Evolutionary conservation across 2,329 filamentous ascomycete genomes (phyloP), one percentile per base, ranked within the genome.

Genomic region (Westerdykella ornata): DNA sequence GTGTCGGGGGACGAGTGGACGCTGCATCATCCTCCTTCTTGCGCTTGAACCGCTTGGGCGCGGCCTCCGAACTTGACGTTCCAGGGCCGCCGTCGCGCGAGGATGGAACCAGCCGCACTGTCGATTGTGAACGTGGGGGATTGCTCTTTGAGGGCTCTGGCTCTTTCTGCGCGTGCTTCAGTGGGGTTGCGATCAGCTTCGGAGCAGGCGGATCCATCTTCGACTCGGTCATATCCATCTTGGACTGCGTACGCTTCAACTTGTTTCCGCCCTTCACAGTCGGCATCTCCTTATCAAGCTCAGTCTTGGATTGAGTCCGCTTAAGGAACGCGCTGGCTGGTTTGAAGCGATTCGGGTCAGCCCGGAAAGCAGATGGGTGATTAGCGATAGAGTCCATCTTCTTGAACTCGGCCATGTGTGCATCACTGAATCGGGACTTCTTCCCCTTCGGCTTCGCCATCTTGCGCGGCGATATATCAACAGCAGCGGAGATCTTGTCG

Each of bases 351-450:
- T 66, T 73, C 4, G 73, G 67, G 45, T 77, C 73, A 16, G 76
- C 75, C 47, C 86, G 76, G 70, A 82, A 92, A 13, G 83, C 78
- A 9, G 89, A 94, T 7, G 88, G 75, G 62, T 96, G 89, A 47
- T 82, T 82, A 33, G 81, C 86, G 59, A 97, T 96, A 2, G 89
- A 96, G 62, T 95, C 88, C 90, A 97, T 96, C 73, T 94, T 97
- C 68, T 87, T 87, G 70, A 97, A 96, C 58, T 90, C 79, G 37
- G 82, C 81, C 78, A 86, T 84, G 63, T 97, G 90, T 29, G 79
- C 81, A 48, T 88, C 83, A 61, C 87, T 95, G 68, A 83, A 97
- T 35, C 90, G 82, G 37, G 81, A 72, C 38, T 80, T 76, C 62
- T 83, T 89, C 52, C 86, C 82, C 68, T 83, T 94, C 11, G 89